A percentile compares a stretch with the other conserved stretches of the same genome.
These are phyloP conservation scores for Mycosphaerelloides madeirae DNA, from an alignment of 2,329 filamentous ascomycete species.

Conservation along the genomic window DNA sequence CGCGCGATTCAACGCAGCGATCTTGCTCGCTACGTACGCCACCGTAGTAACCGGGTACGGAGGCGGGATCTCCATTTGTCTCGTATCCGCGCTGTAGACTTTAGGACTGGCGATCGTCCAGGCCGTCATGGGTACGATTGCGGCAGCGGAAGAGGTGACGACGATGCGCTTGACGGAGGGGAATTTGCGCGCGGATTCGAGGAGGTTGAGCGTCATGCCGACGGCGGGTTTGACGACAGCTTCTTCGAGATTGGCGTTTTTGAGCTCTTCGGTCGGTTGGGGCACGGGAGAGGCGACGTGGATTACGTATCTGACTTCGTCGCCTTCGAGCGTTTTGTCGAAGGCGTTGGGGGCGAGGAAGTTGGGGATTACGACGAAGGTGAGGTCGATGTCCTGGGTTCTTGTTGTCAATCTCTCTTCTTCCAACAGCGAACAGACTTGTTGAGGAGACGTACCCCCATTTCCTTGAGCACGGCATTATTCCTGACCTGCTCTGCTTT, in stretches of 20 bases:
- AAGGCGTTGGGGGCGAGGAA: conserved; percentile 23
- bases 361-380: conserved; percentile 13
- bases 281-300: conserved; percentile 5
- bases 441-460: neutral
- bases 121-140: conserved; percentile 14
- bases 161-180: conserved; percentile 38
- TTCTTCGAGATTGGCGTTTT: conserved; percentile 1
- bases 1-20: conserved; percentile 18
- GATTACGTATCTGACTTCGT: conserved; percentile 6
- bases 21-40: conserved; percentile 29
- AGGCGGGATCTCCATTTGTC: conserved; percentile 10
- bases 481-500: conserved; percentile 29
- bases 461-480: conserved; percentile 6
- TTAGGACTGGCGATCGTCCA: conserved; percentile 7
- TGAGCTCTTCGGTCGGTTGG: neutral
- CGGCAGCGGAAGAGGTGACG: conserved; percentile 34
- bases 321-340: conserved; percentile 1
- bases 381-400: neutral
- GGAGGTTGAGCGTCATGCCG: conserved; percentile 35
- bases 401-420: no score
- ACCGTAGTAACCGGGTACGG: conserved; percentile 18
- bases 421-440: neutral
- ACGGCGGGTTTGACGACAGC: conserved; percentile 25
- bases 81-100: conserved; percentile 9
- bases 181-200: conserved; percentile 35